Conservation (phyloP, 2,329 filamentous ascomycete genomes). For the Penicillium vulpinum region DNA sequence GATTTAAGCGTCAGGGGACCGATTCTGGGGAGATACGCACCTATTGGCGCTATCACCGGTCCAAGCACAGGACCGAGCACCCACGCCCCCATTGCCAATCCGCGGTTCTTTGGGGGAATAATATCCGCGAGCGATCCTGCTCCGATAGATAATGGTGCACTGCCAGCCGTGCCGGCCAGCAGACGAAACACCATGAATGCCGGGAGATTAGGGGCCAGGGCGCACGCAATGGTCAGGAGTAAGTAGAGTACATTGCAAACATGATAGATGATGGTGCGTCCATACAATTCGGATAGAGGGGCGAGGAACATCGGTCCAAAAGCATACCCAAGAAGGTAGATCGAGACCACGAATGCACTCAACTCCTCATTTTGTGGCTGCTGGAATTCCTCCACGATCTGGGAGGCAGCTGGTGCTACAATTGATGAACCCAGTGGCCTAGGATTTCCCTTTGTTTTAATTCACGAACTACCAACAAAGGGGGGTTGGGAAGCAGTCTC, state of each 20-base stretch:
- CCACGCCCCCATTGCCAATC: slow-evolving; percentile 56
- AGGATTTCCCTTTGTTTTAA: slow-evolving; percentile 14
- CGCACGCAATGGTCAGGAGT: slow-evolving; percentile 63
- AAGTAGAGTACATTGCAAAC: slow-evolving; percentile 52
- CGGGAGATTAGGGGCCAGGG: slow-evolving; percentile 55
- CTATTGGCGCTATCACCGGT: slow-evolving; percentile 37
- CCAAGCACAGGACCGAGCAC: slow-evolving; percentile 23
- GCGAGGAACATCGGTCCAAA: slow-evolving; percentile 59
- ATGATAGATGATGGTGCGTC: slow-evolving; percentile 57
- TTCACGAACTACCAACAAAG: not conserved
- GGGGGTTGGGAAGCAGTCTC: not conserved
- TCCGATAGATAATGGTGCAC: slow-evolving; percentile 52
- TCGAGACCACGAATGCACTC: slow-evolving; percentile 38
- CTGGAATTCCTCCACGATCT: not conserved
- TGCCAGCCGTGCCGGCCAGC: slow-evolving; percentile 48
- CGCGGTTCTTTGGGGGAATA: slow-evolving; percentile 47
- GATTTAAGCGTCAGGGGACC: not conserved
- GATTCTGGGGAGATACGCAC: not conserved
- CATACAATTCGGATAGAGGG: slow-evolving; percentile 64
- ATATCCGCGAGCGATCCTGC: slow-evolving; percentile 55
- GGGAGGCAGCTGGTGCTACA: slow-evolving; percentile 12
- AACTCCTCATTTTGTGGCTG: slow-evolving; percentile 43
- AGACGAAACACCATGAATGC: slow-evolving; percentile 56
- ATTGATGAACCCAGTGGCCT: slow-evolving; percentile 36
- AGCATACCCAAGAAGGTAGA: slow-evolving; percentile 46